phyloP scores from a whole-genome alignment of 257 asterid genomes.

The Forsythia viridissima region DNA sequence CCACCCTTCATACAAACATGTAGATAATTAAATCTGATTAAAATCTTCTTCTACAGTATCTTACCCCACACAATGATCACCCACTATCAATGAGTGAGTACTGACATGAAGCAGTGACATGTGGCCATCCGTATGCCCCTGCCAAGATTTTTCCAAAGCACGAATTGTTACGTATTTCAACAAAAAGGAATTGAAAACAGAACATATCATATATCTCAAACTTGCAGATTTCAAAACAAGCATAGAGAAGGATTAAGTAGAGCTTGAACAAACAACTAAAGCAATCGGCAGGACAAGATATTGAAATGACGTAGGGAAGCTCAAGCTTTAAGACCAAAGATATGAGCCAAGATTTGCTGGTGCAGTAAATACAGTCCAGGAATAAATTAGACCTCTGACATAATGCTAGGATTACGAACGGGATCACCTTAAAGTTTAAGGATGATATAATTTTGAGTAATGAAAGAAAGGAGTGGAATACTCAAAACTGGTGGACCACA shows the following conservation, averaged over 20 bases:
- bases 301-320: neutral
- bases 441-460: neutral
- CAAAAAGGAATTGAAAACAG: neutral
- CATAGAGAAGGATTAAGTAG: neutral
- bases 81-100: slow-evolving; percentile 84
- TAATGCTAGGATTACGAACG: neutral
- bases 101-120: slow-evolving; percentile 79
- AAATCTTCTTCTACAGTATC: slow-evolving; percentile 11
- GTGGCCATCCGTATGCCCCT: slow-evolving; percentile 99
- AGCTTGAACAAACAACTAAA: slow-evolving; percentile 10
- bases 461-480: neutral
- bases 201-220: neutral
- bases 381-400: neutral
- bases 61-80: slow-evolving; percentile 99
- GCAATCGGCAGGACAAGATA: neutral
- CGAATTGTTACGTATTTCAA: slow-evolving; percentile 8
- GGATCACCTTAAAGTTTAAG: neutral
- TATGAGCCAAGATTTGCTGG: neutral
- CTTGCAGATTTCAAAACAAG: neutral
- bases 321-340: neutral
- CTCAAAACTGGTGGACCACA: neutral
- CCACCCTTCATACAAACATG: neutral
- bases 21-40: neutral
- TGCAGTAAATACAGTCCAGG: neutral
- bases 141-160: slow-evolving; percentile 25